Evolutionary conservation across 257 asterid species (phyloP).

Genomic region (Schizonepeta tenuifolia): DNA sequence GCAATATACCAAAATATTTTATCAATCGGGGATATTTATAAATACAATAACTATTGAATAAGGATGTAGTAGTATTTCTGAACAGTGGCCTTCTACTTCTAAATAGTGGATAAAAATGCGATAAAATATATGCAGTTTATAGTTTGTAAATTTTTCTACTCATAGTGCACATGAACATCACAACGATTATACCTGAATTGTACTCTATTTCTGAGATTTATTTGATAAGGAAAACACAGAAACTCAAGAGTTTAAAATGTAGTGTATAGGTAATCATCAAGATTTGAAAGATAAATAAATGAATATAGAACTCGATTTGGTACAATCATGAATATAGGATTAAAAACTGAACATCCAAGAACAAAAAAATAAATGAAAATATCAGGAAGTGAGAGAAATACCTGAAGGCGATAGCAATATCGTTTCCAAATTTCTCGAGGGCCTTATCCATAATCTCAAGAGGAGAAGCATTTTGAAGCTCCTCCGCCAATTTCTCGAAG

Average conservation of each 20-base stretch:
- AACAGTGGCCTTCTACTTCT: too few species aligned
- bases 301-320: not conserved
- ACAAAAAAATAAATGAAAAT: not conserved
- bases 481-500: constrained; percentile 56
- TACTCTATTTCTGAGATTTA: too few species aligned
- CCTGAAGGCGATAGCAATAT: constrained; percentile 89
- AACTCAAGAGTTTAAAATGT: too few species aligned
- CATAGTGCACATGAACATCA: too few species aligned
- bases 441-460: constrained; percentile 83
- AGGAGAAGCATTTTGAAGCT: constrained; percentile 69
- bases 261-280: too few species aligned
- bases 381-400: constrained; percentile 23
- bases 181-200: too few species aligned
- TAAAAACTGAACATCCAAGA: not conserved
- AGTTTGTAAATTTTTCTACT: too few species aligned
- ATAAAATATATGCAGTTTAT: too few species aligned
- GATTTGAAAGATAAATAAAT: too few species aligned
- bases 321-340: not conserved
- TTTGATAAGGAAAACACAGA: too few species aligned
- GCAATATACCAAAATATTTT: not conserved
- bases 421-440: constrained; percentile 67
- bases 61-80: not conserved
- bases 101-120: not conserved
- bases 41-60: not conserved
- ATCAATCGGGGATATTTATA: not conserved